Conservation (phyloP, 352 stramenopile genomes). For the Pelagophyceae sp. region DNA sequence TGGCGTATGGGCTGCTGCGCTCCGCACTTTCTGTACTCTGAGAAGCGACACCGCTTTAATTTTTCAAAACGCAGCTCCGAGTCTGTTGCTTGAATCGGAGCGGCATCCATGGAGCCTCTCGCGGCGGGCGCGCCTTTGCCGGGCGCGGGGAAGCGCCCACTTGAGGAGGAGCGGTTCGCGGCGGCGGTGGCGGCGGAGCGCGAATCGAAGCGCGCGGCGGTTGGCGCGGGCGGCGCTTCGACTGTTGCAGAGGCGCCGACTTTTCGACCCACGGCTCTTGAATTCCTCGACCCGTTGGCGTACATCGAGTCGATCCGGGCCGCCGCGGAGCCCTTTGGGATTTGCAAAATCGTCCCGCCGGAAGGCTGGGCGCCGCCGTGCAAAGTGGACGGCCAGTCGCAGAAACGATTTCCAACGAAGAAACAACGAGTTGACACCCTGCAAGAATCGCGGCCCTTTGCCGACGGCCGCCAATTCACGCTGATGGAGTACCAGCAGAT, state of each 20-base stretch:
- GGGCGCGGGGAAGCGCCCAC: not conserved
- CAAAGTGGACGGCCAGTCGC: constrained; percentile 62
- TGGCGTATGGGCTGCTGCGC: no score
- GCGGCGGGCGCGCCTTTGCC: no score
- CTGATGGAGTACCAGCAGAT: constrained; percentile 63
- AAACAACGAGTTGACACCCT: constrained; percentile 85
- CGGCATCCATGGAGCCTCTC: no score
- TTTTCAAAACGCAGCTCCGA: no score
- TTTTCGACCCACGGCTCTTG: not conserved
- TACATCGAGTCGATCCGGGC: constrained; percentile 38
- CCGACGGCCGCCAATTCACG: constrained; percentile 65
- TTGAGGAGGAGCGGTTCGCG: not conserved
- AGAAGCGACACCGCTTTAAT: no score
- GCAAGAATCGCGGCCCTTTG: constrained; percentile 56
- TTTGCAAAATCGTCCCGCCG: constrained; percentile 97
- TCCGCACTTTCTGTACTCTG: no score
- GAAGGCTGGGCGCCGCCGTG: constrained; percentile 74
- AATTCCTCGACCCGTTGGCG: not conserved
- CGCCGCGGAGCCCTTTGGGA: constrained; percentile 82
- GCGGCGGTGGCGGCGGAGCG: not conserved
- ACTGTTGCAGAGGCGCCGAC: not conserved
- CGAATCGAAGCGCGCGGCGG: not conserved
- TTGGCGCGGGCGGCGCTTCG: not conserved
- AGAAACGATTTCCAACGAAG: constrained; percentile 80
- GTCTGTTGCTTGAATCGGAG: no score